Conservation (phyloP, 345 rosid genomes). For the Atalantia buxifolia region DNA sequence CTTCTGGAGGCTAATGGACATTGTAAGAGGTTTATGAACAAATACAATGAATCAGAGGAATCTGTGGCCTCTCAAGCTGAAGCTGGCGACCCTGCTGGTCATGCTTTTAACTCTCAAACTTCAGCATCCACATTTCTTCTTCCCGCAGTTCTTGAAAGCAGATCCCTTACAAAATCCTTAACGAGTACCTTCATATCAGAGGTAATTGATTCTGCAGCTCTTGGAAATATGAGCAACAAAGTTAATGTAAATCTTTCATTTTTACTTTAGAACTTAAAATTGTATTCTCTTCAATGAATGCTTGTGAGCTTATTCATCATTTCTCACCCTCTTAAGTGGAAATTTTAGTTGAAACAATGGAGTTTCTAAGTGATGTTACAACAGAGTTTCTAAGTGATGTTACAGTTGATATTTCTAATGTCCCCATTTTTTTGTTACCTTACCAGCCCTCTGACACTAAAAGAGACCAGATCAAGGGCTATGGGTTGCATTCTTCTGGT, state of each 20-base stretch:
- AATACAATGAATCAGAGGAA: constrained; percentile 8
- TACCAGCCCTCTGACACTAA: constrained; percentile 19
- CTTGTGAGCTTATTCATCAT: background rate
- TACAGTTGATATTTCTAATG: background rate
- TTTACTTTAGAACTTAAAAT: background rate
- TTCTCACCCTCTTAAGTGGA: background rate
- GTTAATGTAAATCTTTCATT: background rate
- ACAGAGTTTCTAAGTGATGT: background rate
- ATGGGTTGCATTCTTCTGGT: constrained; percentile 3
- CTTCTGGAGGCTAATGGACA: constrained; percentile 5
- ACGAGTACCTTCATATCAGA: background rate
- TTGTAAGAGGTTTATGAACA: background rate
- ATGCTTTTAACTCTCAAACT: constrained; percentile 1
- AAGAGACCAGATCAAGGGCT: background rate
- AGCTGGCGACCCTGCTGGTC: background rate
- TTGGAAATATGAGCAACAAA: background rate
- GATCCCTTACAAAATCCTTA: background rate
- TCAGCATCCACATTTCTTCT: background rate
- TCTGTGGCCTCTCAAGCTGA: background rate
- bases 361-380: background rate
- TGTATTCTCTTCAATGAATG: background rate
- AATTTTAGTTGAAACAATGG: background rate
- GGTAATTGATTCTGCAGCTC: background rate
- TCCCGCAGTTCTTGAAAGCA: background rate
- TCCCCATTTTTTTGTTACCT: constrained; percentile 3